phyloP scores from a whole-genome alignment of 176 grass and related monocot species.

The Eleusine coracana region DNA sequence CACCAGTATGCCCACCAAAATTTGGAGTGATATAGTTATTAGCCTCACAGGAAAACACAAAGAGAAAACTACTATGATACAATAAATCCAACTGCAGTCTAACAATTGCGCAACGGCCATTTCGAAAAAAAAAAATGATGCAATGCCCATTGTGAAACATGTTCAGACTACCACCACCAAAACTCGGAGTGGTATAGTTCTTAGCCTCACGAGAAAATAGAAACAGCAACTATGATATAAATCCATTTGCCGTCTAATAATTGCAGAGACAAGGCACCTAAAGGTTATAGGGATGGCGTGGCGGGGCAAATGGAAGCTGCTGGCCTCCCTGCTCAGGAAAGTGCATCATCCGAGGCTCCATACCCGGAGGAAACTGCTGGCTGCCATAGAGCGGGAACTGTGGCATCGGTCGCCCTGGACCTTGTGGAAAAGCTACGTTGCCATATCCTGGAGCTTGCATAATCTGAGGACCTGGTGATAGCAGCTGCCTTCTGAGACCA shows the following conservation, averaged over 20 bases:
- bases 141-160: neutral
- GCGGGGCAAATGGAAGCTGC: conserved; percentile 37
- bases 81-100: no score
- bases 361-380: conserved; percentile 52
- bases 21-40: no score
- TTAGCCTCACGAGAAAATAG: neutral
- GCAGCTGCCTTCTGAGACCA: conserved; percentile 49
- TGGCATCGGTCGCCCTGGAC: conserved; percentile 25
- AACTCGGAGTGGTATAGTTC: neutral
- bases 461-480: conserved; percentile 46
- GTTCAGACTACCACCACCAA: neutral
- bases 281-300: conserved; percentile 23
- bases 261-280: conserved; percentile 5
- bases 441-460: conserved; percentile 40
- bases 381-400: conserved; percentile 41
- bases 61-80: no score
- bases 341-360: conserved; percentile 47
- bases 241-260: neutral
- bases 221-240: neutral
- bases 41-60: no score
- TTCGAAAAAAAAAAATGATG: neutral
- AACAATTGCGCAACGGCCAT: neutral
- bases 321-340: conserved; percentile 45
- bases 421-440: conserved; percentile 34
- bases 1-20: no score